Conservation (phyloP, 148 eudicot genomes). For the Diospyros lotus region DNA sequence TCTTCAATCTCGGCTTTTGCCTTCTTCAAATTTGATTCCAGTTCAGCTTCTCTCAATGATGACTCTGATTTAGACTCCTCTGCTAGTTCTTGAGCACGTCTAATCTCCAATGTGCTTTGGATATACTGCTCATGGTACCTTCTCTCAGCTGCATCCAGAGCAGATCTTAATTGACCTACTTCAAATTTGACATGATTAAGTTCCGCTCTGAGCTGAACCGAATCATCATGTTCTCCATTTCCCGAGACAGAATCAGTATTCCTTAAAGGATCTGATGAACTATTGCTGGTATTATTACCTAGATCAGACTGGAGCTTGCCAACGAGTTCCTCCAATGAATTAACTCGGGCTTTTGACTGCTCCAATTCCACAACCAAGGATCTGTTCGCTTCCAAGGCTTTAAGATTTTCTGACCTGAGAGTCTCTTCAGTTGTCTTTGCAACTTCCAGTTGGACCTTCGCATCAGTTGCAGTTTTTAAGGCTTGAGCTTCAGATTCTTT, state of each 20-base stretch:
- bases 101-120: constrained; percentile 65
- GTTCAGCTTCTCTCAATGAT: constrained; percentile 38
- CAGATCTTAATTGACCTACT: constrained; percentile 42
- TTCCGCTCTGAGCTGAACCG: constrained; percentile 37
- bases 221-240: constrained; percentile 25
- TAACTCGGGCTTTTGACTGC: constrained; percentile 41
- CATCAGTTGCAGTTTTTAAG: constrained; percentile 34
- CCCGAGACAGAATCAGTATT: constrained; percentile 7
- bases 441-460: constrained; percentile 42
- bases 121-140: constrained; percentile 65
- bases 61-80: constrained; percentile 58
- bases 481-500: constrained; percentile 51
- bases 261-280: constrained; percentile 9
- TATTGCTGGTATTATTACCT: constrained; percentile 7
- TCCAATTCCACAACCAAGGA: constrained; percentile 46
- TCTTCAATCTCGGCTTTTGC: constrained; percentile 42
- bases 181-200: constrained; percentile 42
- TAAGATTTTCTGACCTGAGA: constrained; percentile 33
- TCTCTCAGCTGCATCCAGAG: constrained; percentile 59
- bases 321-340: constrained; percentile 44
- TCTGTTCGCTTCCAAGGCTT: constrained; percentile 42
- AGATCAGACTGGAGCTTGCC: constrained; percentile 35
- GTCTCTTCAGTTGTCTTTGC: constrained; percentile 40
- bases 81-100: constrained; percentile 64
- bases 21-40: constrained; percentile 38